phyloP scores from a whole-genome alignment of 306 rosid species.

The Cucurbita pepo region DNA sequence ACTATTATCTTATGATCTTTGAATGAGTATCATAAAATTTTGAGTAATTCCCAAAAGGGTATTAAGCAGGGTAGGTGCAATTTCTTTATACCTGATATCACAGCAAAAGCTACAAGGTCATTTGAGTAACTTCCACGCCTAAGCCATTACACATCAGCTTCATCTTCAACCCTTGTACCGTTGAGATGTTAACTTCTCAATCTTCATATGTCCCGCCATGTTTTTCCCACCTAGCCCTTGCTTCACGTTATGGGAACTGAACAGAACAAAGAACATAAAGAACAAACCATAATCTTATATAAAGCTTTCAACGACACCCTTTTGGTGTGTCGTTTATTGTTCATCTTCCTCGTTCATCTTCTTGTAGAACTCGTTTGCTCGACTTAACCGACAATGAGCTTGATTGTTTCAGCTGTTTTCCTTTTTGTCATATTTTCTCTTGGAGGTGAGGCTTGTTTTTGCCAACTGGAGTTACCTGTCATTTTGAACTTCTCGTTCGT shows the following conservation, averaged over 20 bases:
- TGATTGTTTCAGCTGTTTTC: constrained; percentile 26
- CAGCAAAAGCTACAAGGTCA: neutral
- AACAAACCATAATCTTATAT: constrained; percentile 9
- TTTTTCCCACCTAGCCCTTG: constrained; percentile 28
- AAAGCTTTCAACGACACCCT: constrained; percentile 26
- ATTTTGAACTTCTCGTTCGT: neutral
- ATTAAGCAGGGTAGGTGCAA: neutral
- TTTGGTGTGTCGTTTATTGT: constrained; percentile 34
- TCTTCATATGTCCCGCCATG: constrained; percentile 17
- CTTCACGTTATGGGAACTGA: constrained; percentile 61
- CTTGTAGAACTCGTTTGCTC: neutral
- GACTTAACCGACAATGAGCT: constrained; percentile 23
- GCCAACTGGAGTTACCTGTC: neutral
- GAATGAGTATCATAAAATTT: neutral
- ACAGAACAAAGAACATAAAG: constrained; percentile 3
- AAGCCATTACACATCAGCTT: constrained; percentile 21
- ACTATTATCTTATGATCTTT: neutral
- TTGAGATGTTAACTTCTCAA: constrained; percentile 37
- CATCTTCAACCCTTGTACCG: constrained; percentile 22
- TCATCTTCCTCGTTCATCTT: constrained; percentile 7
- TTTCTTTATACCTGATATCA: neutral
- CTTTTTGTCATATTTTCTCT: constrained; percentile 29
- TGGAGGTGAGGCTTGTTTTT: constrained; percentile 30
- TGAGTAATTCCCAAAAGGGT: neutral
- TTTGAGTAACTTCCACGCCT: constrained; percentile 7